A percentile compares a stretch with the other conserved stretches of the same genome.
These are phyloP conservation scores for Dioscorea dumetorum DNA, from an alignment of 106 monocot species.

Conservation along the genomic window DNA sequence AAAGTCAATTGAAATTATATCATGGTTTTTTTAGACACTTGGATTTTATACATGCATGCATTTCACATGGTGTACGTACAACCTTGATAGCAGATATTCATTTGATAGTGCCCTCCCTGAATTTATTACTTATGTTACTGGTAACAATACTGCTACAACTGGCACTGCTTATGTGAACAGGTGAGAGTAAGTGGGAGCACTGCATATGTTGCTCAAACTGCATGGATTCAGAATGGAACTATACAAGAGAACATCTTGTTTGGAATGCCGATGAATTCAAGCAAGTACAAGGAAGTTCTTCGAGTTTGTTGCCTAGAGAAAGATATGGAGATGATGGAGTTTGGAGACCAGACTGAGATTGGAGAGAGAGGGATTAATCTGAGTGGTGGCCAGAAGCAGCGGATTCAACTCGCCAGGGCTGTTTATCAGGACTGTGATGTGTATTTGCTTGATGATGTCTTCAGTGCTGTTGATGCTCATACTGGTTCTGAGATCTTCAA, in stretches of 20 bases:
- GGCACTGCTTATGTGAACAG: slow-evolving; percentile 13
- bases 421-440: slow-evolving; percentile 92
- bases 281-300: slow-evolving; percentile 67
- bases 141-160: too few species aligned
- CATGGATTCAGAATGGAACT: slow-evolving; percentile 97
- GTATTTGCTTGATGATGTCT: slow-evolving; percentile 96
- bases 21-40: too few species aligned
- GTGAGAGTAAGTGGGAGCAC: slow-evolving; percentile 79
- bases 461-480: slow-evolving; percentile 98
- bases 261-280: slow-evolving; percentile 47
- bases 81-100: too few species aligned
- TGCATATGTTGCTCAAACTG: slow-evolving; percentile 89
- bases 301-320: slow-evolving; percentile 72
- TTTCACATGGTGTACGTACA: too few species aligned
- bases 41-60: too few species aligned
- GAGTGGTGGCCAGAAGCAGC: slow-evolving; percentile 97
- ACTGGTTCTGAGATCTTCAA: slow-evolving; percentile 94
- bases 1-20: too few species aligned
- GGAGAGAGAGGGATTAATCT: slow-evolving; percentile 97
- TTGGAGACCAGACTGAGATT: slow-evolving; percentile 99
- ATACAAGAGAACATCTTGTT: slow-evolving; percentile 91
- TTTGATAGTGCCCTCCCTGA: too few species aligned
- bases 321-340: slow-evolving; percentile 98
- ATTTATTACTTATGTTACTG: too few species aligned
- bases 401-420: slow-evolving; percentile 89